Evolutionary conservation across 306 rosid species (phyloP).

Genomic region (Astragalus membranaceus): DNA sequence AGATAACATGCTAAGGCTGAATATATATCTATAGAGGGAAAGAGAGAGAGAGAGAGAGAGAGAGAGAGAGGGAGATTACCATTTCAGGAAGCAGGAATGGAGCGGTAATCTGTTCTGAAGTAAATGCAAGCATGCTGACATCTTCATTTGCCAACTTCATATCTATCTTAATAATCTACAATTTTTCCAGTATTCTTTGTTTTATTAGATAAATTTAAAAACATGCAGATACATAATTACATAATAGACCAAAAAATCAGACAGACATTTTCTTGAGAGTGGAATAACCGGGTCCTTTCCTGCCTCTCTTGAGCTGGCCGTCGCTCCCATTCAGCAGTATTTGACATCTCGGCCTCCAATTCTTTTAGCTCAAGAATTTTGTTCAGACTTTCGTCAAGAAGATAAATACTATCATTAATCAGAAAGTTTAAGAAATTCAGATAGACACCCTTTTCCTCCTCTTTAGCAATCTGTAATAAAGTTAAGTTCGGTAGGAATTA

Average conservation of each 20-base stretch:
- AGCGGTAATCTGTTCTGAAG: slow-evolving; percentile 87
- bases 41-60: background rate
- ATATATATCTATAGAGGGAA: no score
- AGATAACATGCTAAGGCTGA: background rate
- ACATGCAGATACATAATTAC: slow-evolving; percentile 11
- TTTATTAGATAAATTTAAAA: slow-evolving; percentile 23
- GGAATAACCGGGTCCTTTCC: slow-evolving; percentile 94
- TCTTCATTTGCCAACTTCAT: slow-evolving; percentile 99
- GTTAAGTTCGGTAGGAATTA: slow-evolving; percentile 7
- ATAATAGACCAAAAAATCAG: slow-evolving; percentile 10
- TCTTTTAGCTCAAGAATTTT: slow-evolving; percentile 96
- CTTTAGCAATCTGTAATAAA: slow-evolving; percentile 85
- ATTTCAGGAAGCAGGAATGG: slow-evolving; percentile 99
- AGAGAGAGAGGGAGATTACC: slow-evolving; percentile 39
- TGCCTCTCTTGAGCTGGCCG: slow-evolving; percentile 94
- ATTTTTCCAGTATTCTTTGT: slow-evolving; percentile 1
- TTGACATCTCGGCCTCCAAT: slow-evolving; percentile 98
- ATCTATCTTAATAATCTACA: slow-evolving; percentile 86
- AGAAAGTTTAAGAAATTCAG: slow-evolving; percentile 94
- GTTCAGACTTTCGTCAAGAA: slow-evolving; percentile 95
- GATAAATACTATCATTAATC: slow-evolving; percentile 94
- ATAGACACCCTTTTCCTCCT: slow-evolving; percentile 97
- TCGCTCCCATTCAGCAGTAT: slow-evolving; percentile 83
- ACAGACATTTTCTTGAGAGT: slow-evolving; percentile 92
- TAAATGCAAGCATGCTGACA: slow-evolving; percentile 88